These are phyloP conservation scores for Podaxis mareebaensis DNA, from an alignment of 768 basidiomycete species.

Conservation along the genomic window DNA sequence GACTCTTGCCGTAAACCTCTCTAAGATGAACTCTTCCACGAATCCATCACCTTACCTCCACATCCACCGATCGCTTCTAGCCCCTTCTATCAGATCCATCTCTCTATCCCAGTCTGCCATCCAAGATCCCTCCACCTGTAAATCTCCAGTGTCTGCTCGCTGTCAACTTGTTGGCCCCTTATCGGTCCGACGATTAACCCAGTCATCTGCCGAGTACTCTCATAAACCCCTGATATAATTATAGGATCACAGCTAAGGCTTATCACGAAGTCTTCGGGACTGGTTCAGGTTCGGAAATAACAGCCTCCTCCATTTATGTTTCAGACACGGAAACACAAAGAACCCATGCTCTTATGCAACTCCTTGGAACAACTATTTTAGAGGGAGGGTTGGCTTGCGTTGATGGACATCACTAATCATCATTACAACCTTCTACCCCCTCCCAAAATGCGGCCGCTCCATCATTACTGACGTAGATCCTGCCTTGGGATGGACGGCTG, in stretches of 20 bases:
- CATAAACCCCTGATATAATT: neutral
- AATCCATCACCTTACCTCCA: neutral
- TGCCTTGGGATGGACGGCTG: neutral
- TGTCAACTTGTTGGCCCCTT: neutral
- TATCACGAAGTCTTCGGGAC: neutral
- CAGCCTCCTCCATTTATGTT: neutral
- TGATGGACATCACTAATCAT: neutral
- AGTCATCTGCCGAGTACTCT: neutral
- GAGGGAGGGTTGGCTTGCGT: neutral
- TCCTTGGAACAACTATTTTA: neutral
- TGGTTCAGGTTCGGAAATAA: too few species aligned
- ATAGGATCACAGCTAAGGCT: neutral
- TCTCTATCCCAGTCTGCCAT: neutral
- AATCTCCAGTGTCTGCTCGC: neutral
- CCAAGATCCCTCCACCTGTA: neutral
- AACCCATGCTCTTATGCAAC: neutral
- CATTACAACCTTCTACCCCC: neutral
- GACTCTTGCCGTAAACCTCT: too few species aligned
- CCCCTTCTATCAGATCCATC: neutral
- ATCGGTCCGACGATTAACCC: slow-evolving; percentile 7
- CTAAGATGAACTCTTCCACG: too few species aligned
- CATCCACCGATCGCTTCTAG: neutral
- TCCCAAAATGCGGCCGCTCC: neutral
- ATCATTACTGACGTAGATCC: neutral
- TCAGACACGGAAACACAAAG: neutral